Evolutionary conservation across 2,329 filamentous ascomycete species (phyloP), one percentile per base, ranked within the genome.

Genomic region (Penicillium sp.): DNA sequence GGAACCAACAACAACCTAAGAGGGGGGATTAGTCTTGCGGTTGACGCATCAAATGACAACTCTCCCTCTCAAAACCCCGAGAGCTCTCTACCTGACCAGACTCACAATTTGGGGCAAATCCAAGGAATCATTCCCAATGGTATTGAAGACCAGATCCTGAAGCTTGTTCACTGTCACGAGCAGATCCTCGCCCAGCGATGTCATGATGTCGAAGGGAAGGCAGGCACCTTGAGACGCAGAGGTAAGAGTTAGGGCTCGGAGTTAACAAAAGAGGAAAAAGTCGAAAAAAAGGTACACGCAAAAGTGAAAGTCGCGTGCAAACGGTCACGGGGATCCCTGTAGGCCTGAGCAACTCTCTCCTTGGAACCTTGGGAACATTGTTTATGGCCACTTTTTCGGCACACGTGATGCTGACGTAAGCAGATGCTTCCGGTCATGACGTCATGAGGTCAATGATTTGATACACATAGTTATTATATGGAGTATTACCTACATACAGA

Each of bases 131-230:
- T 92, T 97, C 78, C 94, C 94, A 76, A 99, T 99, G 67, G 94
- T 99, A 80, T 99, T 99, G 82, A 99, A 99, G 72, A 99, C 94
- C 72, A 99, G 80, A 78, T 97, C 94, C 78, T 99, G 94, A 71
- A 99, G 84, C 82, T 96, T 96, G 83, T 99, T 99, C 80, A 99
- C 94, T 64, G 92, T 95, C 68, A 86, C 87, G 75, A 99, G 86
- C 78, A 99, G 82, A 78, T 99, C 92, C 78, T 99, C 94, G 73
- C 94, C 93, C 70, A 99, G 87, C 71, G 93, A 87, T 74, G 94
- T 90, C 94, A 97, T 99, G n/a, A 62, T 73, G 53, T 40, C 19
- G 45, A 36, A 43, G 15, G 6, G 31, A 46, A 52, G 41, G 43
- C 27, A 33, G 51, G 27, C 19, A 52, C 49, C 34, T 36, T 10